A percentile compares a stretch with the other conserved stretches of the same genome.
Evolutionary conservation across 2,329 filamentous ascomycete genomes (phyloP).

Genomic region (Penicillium sp.): DNA sequence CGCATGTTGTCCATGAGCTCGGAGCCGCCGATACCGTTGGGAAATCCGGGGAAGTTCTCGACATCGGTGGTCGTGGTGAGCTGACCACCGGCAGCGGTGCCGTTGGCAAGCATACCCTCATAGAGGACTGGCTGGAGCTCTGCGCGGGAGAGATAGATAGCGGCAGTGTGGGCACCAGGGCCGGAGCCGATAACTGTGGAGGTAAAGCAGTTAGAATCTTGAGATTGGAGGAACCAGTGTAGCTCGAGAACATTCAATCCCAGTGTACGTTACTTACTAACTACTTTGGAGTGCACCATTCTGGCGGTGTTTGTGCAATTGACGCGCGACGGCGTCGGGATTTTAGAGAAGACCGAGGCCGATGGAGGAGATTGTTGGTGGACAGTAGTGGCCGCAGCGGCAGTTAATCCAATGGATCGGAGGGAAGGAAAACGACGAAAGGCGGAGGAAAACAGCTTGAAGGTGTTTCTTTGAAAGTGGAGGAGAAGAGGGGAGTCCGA

Average conservation of each 20-base stretch:
- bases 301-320: slow-evolving; percentile 41
- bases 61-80: slow-evolving; percentile 97
- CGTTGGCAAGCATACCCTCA: slow-evolving; percentile 96
- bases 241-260: slow-evolving; percentile 15
- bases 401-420: slow-evolving; percentile 70
- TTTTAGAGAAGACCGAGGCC: slow-evolving; percentile 34
- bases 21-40: slow-evolving; percentile 78
- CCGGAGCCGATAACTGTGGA: slow-evolving; percentile 78
- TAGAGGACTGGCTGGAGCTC: slow-evolving; percentile 94
- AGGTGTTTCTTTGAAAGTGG: slow-evolving; percentile 47
- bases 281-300: slow-evolving; percentile 90
- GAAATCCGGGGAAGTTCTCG: slow-evolving; percentile 97
- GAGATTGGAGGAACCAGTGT: neutral
- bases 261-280: slow-evolving; percentile 64
- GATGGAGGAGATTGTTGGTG: slow-evolving; percentile 57
- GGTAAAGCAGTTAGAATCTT: slow-evolving; percentile 17
- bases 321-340: slow-evolving; percentile 44
- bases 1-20: slow-evolving; percentile 97
- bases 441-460: slow-evolving; percentile 89
- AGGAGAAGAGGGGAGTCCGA: slow-evolving; percentile 8
- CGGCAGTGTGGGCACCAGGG: slow-evolving; percentile 94
- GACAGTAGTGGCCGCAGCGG: slow-evolving; percentile 68
- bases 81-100: slow-evolving; percentile 93
- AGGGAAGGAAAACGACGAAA: slow-evolving; percentile 67
- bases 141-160: slow-evolving; percentile 91